These are phyloP conservation scores for Hyaloscypha variabilis DNA, from an alignment of 495 filamentous ascomycete genomes.

Conservation along the genomic window DNA sequence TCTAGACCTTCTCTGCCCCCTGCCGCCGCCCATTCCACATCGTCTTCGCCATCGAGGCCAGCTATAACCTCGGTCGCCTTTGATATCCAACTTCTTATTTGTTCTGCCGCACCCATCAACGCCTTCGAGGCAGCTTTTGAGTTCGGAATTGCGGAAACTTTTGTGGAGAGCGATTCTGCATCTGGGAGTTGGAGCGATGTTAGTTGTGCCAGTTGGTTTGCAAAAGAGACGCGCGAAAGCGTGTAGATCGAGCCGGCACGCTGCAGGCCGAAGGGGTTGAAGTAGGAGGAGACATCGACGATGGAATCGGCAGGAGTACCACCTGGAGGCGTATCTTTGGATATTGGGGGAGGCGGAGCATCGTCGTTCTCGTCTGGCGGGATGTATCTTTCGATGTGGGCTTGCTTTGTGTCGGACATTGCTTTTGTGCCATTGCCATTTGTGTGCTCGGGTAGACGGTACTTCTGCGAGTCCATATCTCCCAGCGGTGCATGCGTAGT, in stretches of 20 bases:
- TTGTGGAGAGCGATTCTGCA: constrained; percentile 75
- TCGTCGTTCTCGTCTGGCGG: constrained; percentile 41
- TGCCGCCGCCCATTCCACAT: constrained; percentile 96
- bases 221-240: constrained; percentile 85
- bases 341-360: constrained; percentile 41
- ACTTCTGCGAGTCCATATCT: constrained; percentile 65
- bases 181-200: constrained; percentile 85
- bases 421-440: constrained; percentile 64
- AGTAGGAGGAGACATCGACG: constrained; percentile 43
- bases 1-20: constrained; percentile 87
- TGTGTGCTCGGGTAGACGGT: constrained; percentile 62
- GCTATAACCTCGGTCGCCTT: constrained; percentile 86
- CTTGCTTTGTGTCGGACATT: constrained; percentile 49
- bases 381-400: constrained; percentile 51
- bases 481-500: constrained; percentile 34
- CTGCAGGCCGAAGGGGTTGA: constrained; percentile 56
- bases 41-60: constrained; percentile 89
- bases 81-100: constrained; percentile 89
- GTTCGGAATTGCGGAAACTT: constrained; percentile 79
- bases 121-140: constrained; percentile 77
- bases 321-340: constrained; percentile 46
- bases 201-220: constrained; percentile 84
- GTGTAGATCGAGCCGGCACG: constrained; percentile 86
- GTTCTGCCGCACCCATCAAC: constrained; percentile 78
- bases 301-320: constrained; percentile 39